Percentiles rank a stretch among this genome's conserved stretches.
These are phyloP conservation scores for Leishmania gerbilli DNA, from an alignment of 208 protist species.

Conservation along the genomic window DNA sequence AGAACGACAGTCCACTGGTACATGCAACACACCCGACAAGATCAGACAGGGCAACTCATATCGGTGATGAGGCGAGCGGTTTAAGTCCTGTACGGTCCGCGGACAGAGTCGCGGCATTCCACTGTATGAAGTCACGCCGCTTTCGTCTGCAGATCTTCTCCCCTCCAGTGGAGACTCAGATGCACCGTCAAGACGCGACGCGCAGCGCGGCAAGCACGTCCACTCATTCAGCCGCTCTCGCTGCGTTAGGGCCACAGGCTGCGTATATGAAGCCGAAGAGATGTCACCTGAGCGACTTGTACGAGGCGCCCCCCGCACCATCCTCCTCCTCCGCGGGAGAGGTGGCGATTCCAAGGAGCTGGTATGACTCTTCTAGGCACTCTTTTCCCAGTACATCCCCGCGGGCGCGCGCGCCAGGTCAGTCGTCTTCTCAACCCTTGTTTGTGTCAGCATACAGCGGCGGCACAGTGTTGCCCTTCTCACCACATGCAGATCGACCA, in stretches of 20 bases:
- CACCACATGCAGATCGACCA: neutral
- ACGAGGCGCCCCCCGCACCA: neutral
- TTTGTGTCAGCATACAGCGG: neutral
- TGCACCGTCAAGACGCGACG: neutral
- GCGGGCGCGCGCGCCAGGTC: neutral
- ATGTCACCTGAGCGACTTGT: neutral
- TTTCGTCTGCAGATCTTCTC: constrained; percentile 25
- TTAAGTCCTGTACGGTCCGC: too few species aligned
- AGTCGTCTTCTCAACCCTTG: too few species aligned
- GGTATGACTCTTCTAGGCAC: constrained; percentile 8
- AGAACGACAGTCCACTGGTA: too few species aligned
- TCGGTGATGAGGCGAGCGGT: neutral
- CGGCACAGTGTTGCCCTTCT: neutral
- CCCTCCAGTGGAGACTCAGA: neutral
- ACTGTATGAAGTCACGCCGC: constrained; percentile 15
- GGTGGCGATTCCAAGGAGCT: constrained; percentile 1
- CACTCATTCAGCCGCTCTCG: neutral
- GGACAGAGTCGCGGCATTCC: neutral
- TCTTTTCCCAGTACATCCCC: neutral
- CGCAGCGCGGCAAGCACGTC: neutral
- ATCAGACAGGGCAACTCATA: neutral
- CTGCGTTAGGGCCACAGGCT: neutral
- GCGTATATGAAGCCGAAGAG: neutral
- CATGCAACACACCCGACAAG: neutral
- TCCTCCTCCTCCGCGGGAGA: neutral